phyloP scores from a whole-genome alignment of 1,284 basidiomycete species.

The Cutaneotrichosporon mucoides region DNA sequence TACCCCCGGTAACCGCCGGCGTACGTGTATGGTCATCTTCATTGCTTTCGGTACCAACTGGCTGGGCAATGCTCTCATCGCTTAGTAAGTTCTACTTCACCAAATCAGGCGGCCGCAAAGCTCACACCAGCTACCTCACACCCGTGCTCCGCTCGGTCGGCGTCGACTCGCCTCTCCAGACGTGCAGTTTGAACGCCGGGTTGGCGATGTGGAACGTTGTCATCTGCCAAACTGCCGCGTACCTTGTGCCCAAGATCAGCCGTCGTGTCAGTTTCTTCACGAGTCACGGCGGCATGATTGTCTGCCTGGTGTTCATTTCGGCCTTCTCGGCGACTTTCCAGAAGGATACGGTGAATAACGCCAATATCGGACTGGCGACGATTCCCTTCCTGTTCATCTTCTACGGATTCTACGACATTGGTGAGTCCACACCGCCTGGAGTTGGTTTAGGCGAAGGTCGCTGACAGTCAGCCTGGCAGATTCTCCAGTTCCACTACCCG shows the following conservation, averaged over 20 bases:
- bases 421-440: slow-evolving; percentile 6
- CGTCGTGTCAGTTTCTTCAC: slow-evolving; percentile 11
- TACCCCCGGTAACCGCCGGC: slow-evolving; percentile 33
- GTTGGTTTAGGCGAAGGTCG: no score
- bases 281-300: slow-evolving; percentile 9
- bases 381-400: slow-evolving; percentile 21
- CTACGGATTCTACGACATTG: slow-evolving; percentile 19
- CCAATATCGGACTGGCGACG: slow-evolving; percentile 3
- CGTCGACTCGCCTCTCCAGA: slow-evolving; percentile 20
- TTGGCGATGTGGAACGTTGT: slow-evolving; percentile 25
- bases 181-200: slow-evolving; percentile 27
- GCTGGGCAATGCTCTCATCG: slow-evolving; percentile 53
- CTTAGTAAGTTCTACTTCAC: slow-evolving; percentile 32
- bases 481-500: slow-evolving; percentile 57
- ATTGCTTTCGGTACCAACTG: slow-evolving; percentile 52
- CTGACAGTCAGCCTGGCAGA: slow-evolving; percentile 18
- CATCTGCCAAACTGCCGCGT: slow-evolving; percentile 11
- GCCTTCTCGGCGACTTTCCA: slow-evolving; percentile 6
- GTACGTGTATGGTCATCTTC: slow-evolving; percentile 35
- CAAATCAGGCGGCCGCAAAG: no score
- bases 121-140: slow-evolving; percentile 21
- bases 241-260: slow-evolving; percentile 2
- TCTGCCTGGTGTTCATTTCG: slow-evolving; percentile 2
- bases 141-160: slow-evolving; percentile 10
- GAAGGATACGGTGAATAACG: slow-evolving; percentile 7